These are phyloP conservation scores for Colletotrichum tropicale DNA, from an alignment of 2,329 filamentous ascomycete genomes.

Conservation along the genomic window DNA sequence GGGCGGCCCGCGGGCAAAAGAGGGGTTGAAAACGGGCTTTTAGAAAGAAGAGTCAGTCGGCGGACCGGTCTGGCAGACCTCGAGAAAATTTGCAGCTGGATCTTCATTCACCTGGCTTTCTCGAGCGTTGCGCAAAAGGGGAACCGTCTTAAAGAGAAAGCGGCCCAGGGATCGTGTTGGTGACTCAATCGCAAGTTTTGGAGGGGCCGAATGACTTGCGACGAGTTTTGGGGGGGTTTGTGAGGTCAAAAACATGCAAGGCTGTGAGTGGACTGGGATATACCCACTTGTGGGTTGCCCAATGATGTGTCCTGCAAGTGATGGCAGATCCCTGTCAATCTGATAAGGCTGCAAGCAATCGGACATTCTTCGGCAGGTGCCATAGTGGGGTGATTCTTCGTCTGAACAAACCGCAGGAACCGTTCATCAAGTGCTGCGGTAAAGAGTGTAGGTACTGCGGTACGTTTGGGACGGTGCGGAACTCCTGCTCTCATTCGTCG, in stretches of 20 bases:
- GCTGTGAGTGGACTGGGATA: conserved; percentile 14
- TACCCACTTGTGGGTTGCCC: background rate
- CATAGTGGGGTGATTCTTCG: background rate
- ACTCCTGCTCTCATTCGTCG: background rate
- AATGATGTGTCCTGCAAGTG: background rate
- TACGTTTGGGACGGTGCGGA: background rate
- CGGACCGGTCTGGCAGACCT: conserved; percentile 21
- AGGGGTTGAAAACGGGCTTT: conserved; percentile 17
- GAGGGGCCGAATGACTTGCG: conserved; percentile 15
- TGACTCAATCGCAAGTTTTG: conserved; percentile 21
- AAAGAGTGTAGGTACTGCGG: background rate
- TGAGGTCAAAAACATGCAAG: conserved; percentile 21
- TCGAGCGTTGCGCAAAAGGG: conserved; percentile 9
- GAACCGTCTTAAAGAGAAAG: conserved; percentile 12
- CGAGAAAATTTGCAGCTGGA: conserved; percentile 19
- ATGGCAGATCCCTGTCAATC: background rate
- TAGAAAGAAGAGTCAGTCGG: conserved; percentile 21
- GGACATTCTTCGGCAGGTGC: background rate
- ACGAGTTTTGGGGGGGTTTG: conserved; percentile 19
- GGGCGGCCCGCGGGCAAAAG: conserved; percentile 1
- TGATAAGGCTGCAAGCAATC: background rate
- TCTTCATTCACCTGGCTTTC: conserved; percentile 22
- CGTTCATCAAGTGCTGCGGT: background rate
- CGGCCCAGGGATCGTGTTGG: conserved; percentile 7
- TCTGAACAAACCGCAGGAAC: background rate